Conservation (phyloP, 495 filamentous ascomycete species). For the Terfezia claveryi region DNA sequence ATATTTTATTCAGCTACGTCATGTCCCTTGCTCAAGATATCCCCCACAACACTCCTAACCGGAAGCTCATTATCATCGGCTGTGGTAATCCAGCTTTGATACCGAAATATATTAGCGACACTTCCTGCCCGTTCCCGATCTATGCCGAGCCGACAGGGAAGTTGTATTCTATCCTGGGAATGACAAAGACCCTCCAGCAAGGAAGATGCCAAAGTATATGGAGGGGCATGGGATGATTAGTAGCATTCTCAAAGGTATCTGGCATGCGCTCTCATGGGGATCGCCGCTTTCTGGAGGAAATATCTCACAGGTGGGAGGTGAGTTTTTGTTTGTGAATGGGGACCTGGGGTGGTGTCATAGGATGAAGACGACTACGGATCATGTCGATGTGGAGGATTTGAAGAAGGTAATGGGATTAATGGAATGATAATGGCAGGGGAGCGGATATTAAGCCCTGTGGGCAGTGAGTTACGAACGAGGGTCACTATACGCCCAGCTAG, state of each 20-base stretch:
- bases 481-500: too few species aligned
- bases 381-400: conserved; percentile 45
- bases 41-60: too few species aligned
- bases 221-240: conserved; percentile 25
- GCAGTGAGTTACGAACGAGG: too few species aligned
- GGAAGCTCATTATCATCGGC: conserved; percentile 36
- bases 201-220: conserved; percentile 45
- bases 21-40: too few species aligned
- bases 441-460: too few species aligned
- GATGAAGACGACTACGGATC: conserved; percentile 61
- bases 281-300: conserved; percentile 44
- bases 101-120: conserved; percentile 37
- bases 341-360: conserved; percentile 61
- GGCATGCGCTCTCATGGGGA: conserved; percentile 34
- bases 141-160: conserved; percentile 52
- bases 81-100: conserved; percentile 61
- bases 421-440: background rate
- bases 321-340: conserved; percentile 44
- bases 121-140: conserved; percentile 52
- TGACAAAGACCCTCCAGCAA: conserved; percentile 39
- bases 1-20: too few species aligned
- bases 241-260: conserved; percentile 27
- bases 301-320: conserved; percentile 52
- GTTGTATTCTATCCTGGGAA: conserved; percentile 50
- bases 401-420: conserved; percentile 11